Base-by-base conservation (phyloP, 2,329 filamentous ascomycete species). In the Exophiala mesophila region DNA sequence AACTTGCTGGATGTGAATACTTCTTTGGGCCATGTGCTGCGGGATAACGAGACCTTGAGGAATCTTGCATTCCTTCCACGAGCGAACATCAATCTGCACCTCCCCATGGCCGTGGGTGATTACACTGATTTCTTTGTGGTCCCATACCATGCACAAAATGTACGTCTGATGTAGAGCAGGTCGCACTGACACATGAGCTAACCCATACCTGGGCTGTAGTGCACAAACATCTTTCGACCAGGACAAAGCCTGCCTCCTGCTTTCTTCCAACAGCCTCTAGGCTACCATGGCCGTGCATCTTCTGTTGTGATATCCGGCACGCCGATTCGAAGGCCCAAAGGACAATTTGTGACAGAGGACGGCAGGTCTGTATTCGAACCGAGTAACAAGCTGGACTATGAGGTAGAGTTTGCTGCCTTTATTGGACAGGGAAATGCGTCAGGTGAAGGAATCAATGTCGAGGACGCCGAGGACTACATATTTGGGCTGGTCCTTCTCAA, bases 401-500 rank as follows among this genome's bases (percentile, higher is more conserved):
- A 92, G 63, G 71, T 92, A 2, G 86, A 92, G 62, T 66, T 92
- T n/a, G 86, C 82, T 1, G 83, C 78, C 30, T 85, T 90, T 55
- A 72, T 90, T 6, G 78, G 77, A 58, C 74, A 65, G 36, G 67
- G 72, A 1, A 88, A 83, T 55, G 62, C 71, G 1, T 67, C 85
- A 55, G 84, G 85, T 3, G 65, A 74, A 37, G 72, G 78, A 0
- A 71, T 90, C 17, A 62, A 69, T 1, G 73, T 89, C 16, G 65
- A 68, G 2, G 64, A 81, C 28, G 85, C 86, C 0, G 78, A 82
- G 36, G 74, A 85, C 15, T 73, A 80, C 55, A 72, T 92, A 18
- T 92, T 92, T 57, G 86, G 86, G 6, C 72, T 87, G 16, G 85
- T 90, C 0, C 64, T 92, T 41, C 75, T 92, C 72, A 92, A 92